Evolutionary conservation across 352 stramenopile genomes (phyloP).

Genomic region (Phytopythium delawarense): DNA sequence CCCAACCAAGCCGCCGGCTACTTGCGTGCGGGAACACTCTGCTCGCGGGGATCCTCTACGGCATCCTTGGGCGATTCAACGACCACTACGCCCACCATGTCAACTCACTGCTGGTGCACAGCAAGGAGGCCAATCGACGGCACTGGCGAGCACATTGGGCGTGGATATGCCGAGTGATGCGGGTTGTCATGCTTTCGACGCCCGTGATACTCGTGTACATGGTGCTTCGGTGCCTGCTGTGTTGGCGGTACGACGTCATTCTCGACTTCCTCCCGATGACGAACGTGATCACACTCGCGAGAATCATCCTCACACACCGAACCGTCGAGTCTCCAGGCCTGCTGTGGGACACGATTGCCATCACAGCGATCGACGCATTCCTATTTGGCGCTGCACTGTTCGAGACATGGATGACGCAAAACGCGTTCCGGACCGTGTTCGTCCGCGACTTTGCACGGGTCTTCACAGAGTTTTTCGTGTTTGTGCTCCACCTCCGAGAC

Average conservation of each 20-base stretch:
- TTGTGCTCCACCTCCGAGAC: slow-evolving; percentile 35
- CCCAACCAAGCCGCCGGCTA: slow-evolving; percentile 13
- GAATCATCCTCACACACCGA: slow-evolving; percentile 14
- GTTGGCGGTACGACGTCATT: slow-evolving; percentile 23
- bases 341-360: slow-evolving; percentile 18
- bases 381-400: slow-evolving; percentile 17
- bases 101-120: not conserved
- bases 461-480: slow-evolving; percentile 41
- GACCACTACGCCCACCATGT: slow-evolving; percentile 21
- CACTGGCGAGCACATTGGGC: not conserved
- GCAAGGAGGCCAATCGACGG: not conserved
- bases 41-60: slow-evolving; percentile 22
- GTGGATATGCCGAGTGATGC: not conserved
- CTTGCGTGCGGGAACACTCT: slow-evolving; percentile 25
- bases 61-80: slow-evolving; percentile 24
- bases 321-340: not conserved
- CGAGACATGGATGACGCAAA: slow-evolving; percentile 22
- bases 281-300: slow-evolving; percentile 26
- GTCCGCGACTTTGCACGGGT: slow-evolving; percentile 32
- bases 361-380: slow-evolving; percentile 18
- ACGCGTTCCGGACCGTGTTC: slow-evolving; percentile 29
- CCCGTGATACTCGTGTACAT: slow-evolving; percentile 14
- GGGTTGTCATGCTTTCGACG: not conserved
- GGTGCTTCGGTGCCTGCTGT: slow-evolving; percentile 18
- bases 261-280: slow-evolving; percentile 40